These are phyloP conservation scores for Raffaelea deltoideospora DNA, from an alignment of 2,329 filamentous ascomycete species.

Conservation along the genomic window DNA sequence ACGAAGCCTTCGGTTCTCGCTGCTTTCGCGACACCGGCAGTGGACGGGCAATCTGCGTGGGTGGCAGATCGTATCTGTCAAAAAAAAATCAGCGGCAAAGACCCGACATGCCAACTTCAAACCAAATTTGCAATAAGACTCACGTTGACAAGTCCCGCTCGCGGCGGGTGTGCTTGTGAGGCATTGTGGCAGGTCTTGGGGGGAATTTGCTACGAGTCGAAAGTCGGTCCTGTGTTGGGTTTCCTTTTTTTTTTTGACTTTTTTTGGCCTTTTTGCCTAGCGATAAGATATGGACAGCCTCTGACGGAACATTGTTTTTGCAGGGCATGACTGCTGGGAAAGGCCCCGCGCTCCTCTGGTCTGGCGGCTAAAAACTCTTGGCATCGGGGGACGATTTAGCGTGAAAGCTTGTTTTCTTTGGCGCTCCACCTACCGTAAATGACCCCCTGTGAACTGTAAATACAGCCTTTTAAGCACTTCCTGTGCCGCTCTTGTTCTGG, in stretches of 20 bases:
- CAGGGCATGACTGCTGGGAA: background rate
- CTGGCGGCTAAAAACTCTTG: too few relatives aligned
- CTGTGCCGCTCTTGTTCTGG: too few relatives aligned
- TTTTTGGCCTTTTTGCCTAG: background rate
- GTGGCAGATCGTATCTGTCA: slow-evolving; percentile 33
- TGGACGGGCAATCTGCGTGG: slow-evolving; percentile 31
- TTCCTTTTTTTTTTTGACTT: background rate
- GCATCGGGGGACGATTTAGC: too few relatives aligned
- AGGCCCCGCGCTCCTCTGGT: too few relatives aligned
- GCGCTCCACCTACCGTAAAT: too few relatives aligned
- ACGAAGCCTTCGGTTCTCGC: background rate
- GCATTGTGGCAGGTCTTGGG: slow-evolving; percentile 36
- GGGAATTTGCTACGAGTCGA: background rate
- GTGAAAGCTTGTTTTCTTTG: too few relatives aligned
- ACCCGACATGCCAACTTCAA: background rate
- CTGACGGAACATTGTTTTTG: background rate
- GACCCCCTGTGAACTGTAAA: too few relatives aligned
- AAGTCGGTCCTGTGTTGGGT: too few relatives aligned
- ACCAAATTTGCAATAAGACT: slow-evolving; percentile 2
- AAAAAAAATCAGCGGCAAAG: background rate
- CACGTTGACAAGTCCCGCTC: slow-evolving; percentile 39
- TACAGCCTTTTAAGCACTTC: too few relatives aligned
- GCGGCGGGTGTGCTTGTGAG: slow-evolving; percentile 71
- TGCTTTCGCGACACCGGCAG: slow-evolving; percentile 26
- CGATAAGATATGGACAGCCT: too few relatives aligned